phyloP scores from a whole-genome alignment of 441 rosid species.

The Gossypium gossypioides region DNA sequence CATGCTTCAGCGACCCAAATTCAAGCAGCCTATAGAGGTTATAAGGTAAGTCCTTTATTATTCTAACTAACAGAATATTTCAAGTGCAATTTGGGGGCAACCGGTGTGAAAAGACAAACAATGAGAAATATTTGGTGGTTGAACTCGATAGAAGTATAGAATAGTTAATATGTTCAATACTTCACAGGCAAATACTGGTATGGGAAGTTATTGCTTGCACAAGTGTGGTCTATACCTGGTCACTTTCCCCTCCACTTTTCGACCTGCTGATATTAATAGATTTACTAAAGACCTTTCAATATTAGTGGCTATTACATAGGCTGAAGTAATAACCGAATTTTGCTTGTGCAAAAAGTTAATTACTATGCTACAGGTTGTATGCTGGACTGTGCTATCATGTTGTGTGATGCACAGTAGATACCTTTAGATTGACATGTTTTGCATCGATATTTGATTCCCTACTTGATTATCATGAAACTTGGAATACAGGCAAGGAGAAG shows the following conservation, averaged over 20 bases:
- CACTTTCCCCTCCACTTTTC: neutral
- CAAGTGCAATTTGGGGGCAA: no score
- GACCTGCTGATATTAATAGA: neutral
- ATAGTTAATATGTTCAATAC: no score
- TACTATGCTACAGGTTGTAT: neutral
- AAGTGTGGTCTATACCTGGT: no score
- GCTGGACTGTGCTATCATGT: neutral
- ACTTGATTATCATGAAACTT: constrained; percentile 10
- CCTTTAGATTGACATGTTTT: neutral
- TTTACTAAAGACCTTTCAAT: no score
- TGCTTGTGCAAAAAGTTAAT: constrained; percentile 1
- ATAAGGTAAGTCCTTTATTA: constrained; percentile 36
- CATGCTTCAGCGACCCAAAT: constrained; percentile 79
- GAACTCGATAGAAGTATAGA: no score
- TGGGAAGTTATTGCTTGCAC: no score
- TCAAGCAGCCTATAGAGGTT: constrained; percentile 81
- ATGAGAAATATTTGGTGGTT: no score
- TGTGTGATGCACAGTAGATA: neutral
- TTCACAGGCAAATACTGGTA: no score
- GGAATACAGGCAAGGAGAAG: constrained; percentile 70
- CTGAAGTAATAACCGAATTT: neutral
- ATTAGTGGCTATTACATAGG: no score
- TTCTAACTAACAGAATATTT: neutral
- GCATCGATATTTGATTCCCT: neutral
- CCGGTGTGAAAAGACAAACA: no score